These are phyloP conservation scores for Penicillium desertorum DNA, from an alignment of 495 filamentous ascomycete species.

Conservation along the genomic window DNA sequence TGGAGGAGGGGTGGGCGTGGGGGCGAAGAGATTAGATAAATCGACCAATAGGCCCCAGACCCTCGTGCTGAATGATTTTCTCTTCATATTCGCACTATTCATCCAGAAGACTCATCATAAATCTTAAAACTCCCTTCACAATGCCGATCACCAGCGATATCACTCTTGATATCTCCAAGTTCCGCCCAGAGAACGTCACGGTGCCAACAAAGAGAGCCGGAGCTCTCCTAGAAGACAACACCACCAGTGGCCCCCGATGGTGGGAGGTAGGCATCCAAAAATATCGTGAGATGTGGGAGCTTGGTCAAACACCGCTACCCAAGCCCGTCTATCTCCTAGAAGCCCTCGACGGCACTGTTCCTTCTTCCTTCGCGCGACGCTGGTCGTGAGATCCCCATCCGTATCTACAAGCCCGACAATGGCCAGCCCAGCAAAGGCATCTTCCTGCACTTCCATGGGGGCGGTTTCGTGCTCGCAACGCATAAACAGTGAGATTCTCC, in stretches of 20 bases:
- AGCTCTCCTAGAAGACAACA: slow-evolving; percentile 12
- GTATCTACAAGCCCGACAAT: slow-evolving; percentile 46
- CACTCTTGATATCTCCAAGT: slow-evolving; percentile 16
- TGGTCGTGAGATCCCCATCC: slow-evolving; percentile 47
- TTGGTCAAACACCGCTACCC: slow-evolving; percentile 44
- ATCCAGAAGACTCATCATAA: slow-evolving; percentile 1
- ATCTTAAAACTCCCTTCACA: slow-evolving; percentile 5
- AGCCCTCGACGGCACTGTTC: slow-evolving; percentile 38
- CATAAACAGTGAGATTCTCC: slow-evolving; percentile 7
- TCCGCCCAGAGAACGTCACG: slow-evolving; percentile 15
- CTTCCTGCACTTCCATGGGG: slow-evolving; percentile 48
- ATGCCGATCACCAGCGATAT: slow-evolving; percentile 24
- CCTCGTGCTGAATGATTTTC: too few relatives aligned
- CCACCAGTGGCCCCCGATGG: slow-evolving; percentile 21
- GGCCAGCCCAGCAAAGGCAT: slow-evolving; percentile 43
- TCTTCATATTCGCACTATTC: not conserved
- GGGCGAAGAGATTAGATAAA: too few relatives aligned
- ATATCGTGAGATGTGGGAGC: slow-evolving; percentile 47
- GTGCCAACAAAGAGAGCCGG: slow-evolving; percentile 18
- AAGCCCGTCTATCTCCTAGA: slow-evolving; percentile 36
- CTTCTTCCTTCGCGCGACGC: slow-evolving; percentile 55
- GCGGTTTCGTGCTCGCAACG: slow-evolving; percentile 45
- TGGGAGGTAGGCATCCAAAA: slow-evolving; percentile 24
- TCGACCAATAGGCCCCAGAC: too few relatives aligned
- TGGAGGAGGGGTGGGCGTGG: too few relatives aligned